A percentile compares a stretch with the other conserved stretches of the same genome.
These are phyloP conservation scores for Maudiozyma saulgeensis DNA, from an alignment of 805 yeast genomes.

Conservation along the genomic window DNA sequence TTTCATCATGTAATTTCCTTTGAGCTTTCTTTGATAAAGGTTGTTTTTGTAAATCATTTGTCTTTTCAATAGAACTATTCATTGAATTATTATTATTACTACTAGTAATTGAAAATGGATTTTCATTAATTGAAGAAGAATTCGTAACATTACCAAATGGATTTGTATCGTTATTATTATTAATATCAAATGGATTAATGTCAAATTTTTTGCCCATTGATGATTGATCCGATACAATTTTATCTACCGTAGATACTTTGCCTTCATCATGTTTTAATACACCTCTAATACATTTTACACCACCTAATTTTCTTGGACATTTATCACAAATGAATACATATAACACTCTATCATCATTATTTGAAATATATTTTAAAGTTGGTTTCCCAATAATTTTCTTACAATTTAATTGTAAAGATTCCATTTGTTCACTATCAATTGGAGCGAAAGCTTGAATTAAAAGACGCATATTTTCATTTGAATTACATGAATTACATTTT, in stretches of 20 bases:
- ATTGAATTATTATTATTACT: background rate
- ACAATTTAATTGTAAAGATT: conserved; percentile 11
- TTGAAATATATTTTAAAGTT: conserved; percentile 26
- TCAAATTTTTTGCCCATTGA: conserved; percentile 35
- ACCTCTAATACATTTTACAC: conserved; percentile 71
- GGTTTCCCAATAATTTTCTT: conserved; percentile 6
- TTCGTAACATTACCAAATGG: conserved; percentile 11
- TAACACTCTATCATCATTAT: conserved; percentile 68
- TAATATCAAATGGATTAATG: conserved; percentile 29
- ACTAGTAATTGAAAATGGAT: background rate
- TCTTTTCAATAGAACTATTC: background rate
- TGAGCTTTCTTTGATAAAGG: conserved; percentile 28
- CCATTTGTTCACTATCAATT: conserved; percentile 35
- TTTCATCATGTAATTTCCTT: conserved; percentile 24
- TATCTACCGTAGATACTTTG: conserved; percentile 36
- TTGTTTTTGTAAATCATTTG: conserved; percentile 4
- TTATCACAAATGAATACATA: conserved; percentile 71
- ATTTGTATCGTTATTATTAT: conserved; percentile 11
- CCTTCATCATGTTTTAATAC: conserved; percentile 46
- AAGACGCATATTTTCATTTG: conserved; percentile 44
- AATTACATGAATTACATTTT: conserved; percentile 56
- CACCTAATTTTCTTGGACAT: conserved; percentile 64
- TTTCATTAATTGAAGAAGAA: background rate
- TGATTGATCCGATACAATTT: conserved; percentile 33
- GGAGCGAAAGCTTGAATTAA: conserved; percentile 78